Evolutionary conservation across 2,329 filamentous ascomycete genomes (phyloP).

Genomic region (Cladophialophora bantiana): DNA sequence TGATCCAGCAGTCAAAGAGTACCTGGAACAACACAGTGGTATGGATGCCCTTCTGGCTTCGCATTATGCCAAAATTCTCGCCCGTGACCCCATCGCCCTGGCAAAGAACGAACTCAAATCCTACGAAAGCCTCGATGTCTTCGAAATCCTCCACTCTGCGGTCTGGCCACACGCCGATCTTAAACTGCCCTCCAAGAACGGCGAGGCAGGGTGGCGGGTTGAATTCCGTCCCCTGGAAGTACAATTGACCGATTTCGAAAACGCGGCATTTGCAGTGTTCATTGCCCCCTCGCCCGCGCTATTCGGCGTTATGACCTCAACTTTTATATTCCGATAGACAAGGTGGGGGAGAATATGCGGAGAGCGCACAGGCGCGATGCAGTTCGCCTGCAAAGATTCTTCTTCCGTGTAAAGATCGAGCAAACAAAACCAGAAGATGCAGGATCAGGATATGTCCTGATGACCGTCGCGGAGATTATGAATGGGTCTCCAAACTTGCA

Average conservation of each 20-base stretch:
- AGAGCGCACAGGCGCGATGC: conserved; percentile 86
- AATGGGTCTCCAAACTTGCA: background rate
- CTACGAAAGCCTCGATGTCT: conserved; percentile 86
- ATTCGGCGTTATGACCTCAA: conserved; percentile 93
- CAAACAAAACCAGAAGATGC: conserved; percentile 52
- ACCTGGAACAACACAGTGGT: conserved; percentile 77
- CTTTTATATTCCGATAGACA: conserved; percentile 88
- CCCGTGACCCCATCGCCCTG: conserved; percentile 92
- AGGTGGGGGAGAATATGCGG: conserved; percentile 95
- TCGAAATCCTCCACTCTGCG: conserved; percentile 92
- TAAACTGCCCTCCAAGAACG: conserved; percentile 87
- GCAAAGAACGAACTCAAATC: conserved; percentile 90
- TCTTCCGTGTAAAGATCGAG: conserved; percentile 89
- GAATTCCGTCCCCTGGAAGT: conserved; percentile 99
- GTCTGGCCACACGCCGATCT: conserved; percentile 99
- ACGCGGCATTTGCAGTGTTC: conserved; percentile 94
- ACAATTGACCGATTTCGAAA: conserved; percentile 96
- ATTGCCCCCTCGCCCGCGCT: conserved; percentile 88
- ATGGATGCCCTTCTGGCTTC: conserved; percentile 94
- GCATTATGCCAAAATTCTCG: conserved; percentile 97
- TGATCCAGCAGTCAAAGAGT: conserved; percentile 73
- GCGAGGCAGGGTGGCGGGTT: conserved; percentile 93
- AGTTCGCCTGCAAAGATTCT: conserved; percentile 81
- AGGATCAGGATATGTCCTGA: no score
- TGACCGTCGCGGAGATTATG: conserved; percentile 8